Evolutionary conservation across 345 rosid species (phyloP).

Genomic region (Eucalyptus sideroxylon): DNA sequence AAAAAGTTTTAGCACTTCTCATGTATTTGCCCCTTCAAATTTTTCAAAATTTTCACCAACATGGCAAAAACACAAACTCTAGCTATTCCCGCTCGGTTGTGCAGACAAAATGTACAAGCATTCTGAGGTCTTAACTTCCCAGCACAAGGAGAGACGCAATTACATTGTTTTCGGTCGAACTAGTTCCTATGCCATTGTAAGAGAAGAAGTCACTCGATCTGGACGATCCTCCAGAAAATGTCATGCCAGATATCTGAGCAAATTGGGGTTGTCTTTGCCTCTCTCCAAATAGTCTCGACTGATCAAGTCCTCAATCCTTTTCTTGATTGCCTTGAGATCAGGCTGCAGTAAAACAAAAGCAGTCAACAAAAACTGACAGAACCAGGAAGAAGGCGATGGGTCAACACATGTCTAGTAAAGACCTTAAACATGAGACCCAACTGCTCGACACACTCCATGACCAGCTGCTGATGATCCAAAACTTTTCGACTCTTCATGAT

Average conservation of each 20-base stretch:
- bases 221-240: neutral
- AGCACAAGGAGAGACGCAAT: neutral
- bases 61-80: neutral
- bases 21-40: rapidly evolving
- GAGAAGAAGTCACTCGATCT: neutral
- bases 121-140: neutral
- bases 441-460: slow-evolving; percentile 81
- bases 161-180: neutral
- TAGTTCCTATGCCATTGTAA: neutral
- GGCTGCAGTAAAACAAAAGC: slow-evolving; percentile 39
- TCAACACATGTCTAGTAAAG: neutral
- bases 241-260: slow-evolving; percentile 66
- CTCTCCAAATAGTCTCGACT: slow-evolving; percentile 85
- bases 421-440: slow-evolving; percentile 96
- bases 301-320: slow-evolving; percentile 89
- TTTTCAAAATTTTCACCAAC: neutral
- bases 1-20: rapidly evolving
- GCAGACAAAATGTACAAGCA: neutral
- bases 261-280: slow-evolving; percentile 64
- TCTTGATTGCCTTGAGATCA: slow-evolving; percentile 89
- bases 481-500: slow-evolving; percentile 94
- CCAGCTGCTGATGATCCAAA: slow-evolving; percentile 72
- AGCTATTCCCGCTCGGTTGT: neutral
- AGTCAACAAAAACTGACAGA: neutral
- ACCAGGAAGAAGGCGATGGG: neutral